Percentiles rank a stretch among this genome's conserved stretches.
Conservation (phyloP, 768 basidiomycete genomes). For the Neoboletus magnificus region DNA sequence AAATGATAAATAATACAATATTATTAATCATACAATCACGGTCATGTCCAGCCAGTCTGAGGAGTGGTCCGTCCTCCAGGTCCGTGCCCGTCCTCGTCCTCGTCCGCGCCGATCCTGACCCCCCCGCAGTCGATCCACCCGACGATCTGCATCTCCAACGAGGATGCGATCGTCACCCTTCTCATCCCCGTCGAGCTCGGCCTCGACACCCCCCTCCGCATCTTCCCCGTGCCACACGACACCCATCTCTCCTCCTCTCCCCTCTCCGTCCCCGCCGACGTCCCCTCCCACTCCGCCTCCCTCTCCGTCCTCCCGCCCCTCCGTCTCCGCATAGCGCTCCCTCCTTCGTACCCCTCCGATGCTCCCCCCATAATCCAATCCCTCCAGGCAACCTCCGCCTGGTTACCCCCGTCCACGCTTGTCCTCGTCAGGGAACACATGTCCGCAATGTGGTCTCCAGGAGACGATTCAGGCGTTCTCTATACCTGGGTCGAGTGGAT, state of each 20-base stretch:
- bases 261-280: neutral
- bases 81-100: constrained; percentile 6
- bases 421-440: constrained; percentile 40
- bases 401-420: constrained; percentile 44
- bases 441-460: constrained; percentile 50
- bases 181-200: constrained; percentile 66
- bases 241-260: constrained; percentile 1
- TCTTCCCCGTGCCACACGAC: constrained; percentile 26
- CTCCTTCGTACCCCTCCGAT: constrained; percentile 51
- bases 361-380: constrained; percentile 53
- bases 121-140: constrained; percentile 69
- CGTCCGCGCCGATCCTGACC: constrained; percentile 6
- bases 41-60: constrained; percentile 1
- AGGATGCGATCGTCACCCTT: constrained; percentile 29
- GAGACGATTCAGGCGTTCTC: constrained; percentile 52
- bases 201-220: constrained; percentile 36
- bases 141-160: constrained; percentile 53
- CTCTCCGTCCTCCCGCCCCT: constrained; percentile 62
- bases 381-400: constrained; percentile 54
- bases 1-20: neutral
- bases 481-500: constrained; percentile 74
- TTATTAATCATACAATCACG: constrained; percentile 6
- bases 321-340: constrained; percentile 52
- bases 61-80: constrained; percentile 27
- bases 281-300: constrained; percentile 14